Conservation (phyloP, 495 filamentous ascomycete genomes). For the Hypoxylon crocopeplum region DNA sequence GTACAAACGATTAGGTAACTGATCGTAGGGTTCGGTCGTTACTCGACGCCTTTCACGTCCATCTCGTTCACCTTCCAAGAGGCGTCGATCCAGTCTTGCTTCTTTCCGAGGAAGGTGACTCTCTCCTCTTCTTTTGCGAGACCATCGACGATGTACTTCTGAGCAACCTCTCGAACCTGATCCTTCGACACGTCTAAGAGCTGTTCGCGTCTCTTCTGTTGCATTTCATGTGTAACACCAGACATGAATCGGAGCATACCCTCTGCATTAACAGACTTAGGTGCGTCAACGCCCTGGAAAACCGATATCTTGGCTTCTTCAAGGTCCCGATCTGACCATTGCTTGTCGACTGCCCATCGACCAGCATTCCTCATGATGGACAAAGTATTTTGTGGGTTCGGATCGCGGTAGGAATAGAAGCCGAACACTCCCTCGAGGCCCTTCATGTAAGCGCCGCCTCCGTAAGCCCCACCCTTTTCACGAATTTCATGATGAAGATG, state of each 20-base stretch:
- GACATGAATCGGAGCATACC: constrained; percentile 85
- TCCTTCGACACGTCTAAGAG: constrained; percentile 85
- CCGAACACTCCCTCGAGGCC: constrained; percentile 85
- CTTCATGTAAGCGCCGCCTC: constrained; percentile 84
- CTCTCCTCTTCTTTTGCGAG: constrained; percentile 57
- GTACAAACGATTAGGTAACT: constrained; percentile 45
- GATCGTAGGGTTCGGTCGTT: constrained; percentile 8
- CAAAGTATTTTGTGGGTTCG: constrained; percentile 89
- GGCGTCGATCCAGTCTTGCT: constrained; percentile 74
- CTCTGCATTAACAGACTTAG: constrained; percentile 83
- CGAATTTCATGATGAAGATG: constrained; percentile 97
- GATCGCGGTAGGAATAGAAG: constrained; percentile 95
- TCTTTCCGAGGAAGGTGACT: constrained; percentile 82
- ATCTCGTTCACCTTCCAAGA: constrained; percentile 61
- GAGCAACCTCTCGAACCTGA: constrained; percentile 80
- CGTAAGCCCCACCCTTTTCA: constrained; percentile 97
- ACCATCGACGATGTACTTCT: constrained; percentile 80
- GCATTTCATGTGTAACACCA: constrained; percentile 87
- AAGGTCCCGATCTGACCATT: constrained; percentile 86
- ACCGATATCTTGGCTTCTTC: constrained; percentile 96
- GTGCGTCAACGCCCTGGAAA: constrained; percentile 96
- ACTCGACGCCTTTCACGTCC: constrained; percentile 52
- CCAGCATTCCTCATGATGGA: constrained; percentile 86
- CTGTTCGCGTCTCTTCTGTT: constrained; percentile 81
- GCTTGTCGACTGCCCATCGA: constrained; percentile 79